Conservation (phyloP, 495 filamentous ascomycete species). For the Daldinia loculata region DNA sequence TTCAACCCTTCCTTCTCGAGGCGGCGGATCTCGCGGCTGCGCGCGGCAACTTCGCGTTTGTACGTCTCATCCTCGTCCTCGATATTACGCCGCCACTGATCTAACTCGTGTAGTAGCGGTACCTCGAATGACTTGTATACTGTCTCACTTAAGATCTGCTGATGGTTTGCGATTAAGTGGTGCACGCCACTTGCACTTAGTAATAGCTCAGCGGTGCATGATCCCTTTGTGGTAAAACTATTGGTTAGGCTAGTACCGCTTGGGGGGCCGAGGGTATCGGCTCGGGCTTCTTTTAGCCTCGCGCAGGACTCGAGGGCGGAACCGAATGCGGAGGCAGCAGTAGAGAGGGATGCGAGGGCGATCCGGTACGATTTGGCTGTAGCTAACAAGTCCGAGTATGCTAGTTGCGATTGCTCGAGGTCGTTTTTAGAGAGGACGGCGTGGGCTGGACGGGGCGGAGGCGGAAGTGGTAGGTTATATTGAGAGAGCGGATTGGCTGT, state of each 20-base stretch:
- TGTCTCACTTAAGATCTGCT: constrained; percentile 69
- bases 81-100: constrained; percentile 65
- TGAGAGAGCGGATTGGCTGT: constrained; percentile 65
- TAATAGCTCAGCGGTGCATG: constrained; percentile 67
- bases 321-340: constrained; percentile 67
- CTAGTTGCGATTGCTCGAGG: constrained; percentile 65
- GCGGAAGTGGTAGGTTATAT: constrained; percentile 66
- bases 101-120: constrained; percentile 69
- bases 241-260: constrained; percentile 51
- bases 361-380: constrained; percentile 68
- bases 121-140: constrained; percentile 73
- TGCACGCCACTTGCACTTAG: constrained; percentile 68
- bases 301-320: constrained; percentile 69
- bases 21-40: constrained; percentile 63
- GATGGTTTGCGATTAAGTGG: constrained; percentile 71
- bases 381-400: constrained; percentile 67
- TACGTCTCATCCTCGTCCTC: constrained; percentile 68
- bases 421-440: constrained; percentile 67
- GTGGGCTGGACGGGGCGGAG: constrained; percentile 62
- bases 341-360: constrained; percentile 64
- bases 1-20: constrained; percentile 69
- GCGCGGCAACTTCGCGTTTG: constrained; percentile 57
- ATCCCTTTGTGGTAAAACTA: constrained; percentile 59
- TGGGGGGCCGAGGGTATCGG: constrained; percentile 52
- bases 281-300: constrained; percentile 68